A percentile compares a stretch with the other conserved stretches of the same genome.
These are phyloP conservation scores for Lentinula aciculospora DNA, from an alignment of 768 basidiomycete genomes.

Conservation along the genomic window DNA sequence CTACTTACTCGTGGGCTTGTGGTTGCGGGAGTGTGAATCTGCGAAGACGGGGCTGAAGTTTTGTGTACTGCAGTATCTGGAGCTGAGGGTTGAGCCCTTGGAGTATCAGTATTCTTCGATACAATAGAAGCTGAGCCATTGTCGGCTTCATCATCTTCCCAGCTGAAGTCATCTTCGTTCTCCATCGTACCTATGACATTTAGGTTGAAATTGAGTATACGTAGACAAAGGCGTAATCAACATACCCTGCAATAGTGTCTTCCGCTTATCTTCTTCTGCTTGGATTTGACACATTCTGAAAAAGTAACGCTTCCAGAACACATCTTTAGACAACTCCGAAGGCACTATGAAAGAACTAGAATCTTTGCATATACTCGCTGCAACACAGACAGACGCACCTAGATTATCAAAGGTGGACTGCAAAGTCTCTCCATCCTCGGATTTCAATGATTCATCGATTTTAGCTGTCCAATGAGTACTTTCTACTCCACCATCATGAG, in stretches of 20 bases:
- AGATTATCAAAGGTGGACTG: conserved; percentile 48
- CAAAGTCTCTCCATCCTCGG: conserved; percentile 46
- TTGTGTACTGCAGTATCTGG: background rate
- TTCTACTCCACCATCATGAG: conserved; percentile 46
- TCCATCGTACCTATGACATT: conserved; percentile 46
- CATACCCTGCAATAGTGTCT: conserved; percentile 67
- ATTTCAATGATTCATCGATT: conserved; percentile 39
- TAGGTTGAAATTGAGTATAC: background rate
- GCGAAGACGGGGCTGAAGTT: conserved; percentile 33
- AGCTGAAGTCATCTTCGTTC: conserved; percentile 75
- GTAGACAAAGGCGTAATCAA: background rate
- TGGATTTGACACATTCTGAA: conserved; percentile 83
- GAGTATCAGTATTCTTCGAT: background rate
- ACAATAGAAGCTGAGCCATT: background rate
- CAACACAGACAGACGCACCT: conserved; percentile 36
- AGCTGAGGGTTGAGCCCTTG: background rate
- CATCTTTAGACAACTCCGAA: conserved; percentile 49
- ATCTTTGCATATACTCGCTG: background rate
- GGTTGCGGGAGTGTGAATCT: conserved; percentile 26
- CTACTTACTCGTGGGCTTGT: conserved; percentile 51
- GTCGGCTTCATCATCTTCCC: conserved; percentile 11
- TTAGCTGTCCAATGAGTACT: conserved; percentile 52
- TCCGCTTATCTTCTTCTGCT: conserved; percentile 72
- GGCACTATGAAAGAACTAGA: conserved; percentile 46
- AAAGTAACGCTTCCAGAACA: conserved; percentile 88